Base-by-base conservation (phyloP, 1,139 yeast species). In the Candida buenavistaensis region DNA sequence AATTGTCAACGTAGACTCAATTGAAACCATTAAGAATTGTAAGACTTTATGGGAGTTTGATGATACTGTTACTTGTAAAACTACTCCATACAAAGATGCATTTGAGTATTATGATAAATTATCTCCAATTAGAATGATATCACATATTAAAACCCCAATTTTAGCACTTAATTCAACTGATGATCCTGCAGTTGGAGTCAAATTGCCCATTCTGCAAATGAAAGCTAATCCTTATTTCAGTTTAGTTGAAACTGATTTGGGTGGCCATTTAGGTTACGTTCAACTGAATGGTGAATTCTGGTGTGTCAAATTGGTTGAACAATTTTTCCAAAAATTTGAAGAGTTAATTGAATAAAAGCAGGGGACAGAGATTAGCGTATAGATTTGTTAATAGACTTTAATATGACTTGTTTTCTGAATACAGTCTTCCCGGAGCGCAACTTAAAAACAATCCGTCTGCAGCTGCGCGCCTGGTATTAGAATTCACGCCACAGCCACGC, bases 161-260 rank as follows among this genome's bases (percentile, higher is more conserved):
- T 59, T 90, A 35, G 72, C 82, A 14, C 62, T 90, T 30, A 80
- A 80, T 51, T 72, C 97, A 1, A 58, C 69, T 14, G 97, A 90
- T 55, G 97, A 90, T 54, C 97, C 97, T 4, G 79, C 92, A 21
- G 80, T 82, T 17, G 82, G 88, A 11, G 66, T 71, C 5, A 51
- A 54, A 32, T 53, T 65, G 29, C 74, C 74, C 1, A 35, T 44
- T 11, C 43, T 47, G 32, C 56, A 57, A 30, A 53, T 59, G 27
- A 37, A 44, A 24, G 38, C 44, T 12, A 68, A 65, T 40, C 68
- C 71, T 5, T 44, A 64, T 41, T 49, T 65, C 26, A 52, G 58
- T n/a, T 41, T 64, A 45, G 62, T 66, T 9, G 68, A 64, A 44
- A 62, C 70, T 14, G 71, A 72, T 34, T 70, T 81, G 33, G 73